Base-by-base conservation (phyloP, 768 basidiomycete species). In the Royoungia palumana region DNA sequence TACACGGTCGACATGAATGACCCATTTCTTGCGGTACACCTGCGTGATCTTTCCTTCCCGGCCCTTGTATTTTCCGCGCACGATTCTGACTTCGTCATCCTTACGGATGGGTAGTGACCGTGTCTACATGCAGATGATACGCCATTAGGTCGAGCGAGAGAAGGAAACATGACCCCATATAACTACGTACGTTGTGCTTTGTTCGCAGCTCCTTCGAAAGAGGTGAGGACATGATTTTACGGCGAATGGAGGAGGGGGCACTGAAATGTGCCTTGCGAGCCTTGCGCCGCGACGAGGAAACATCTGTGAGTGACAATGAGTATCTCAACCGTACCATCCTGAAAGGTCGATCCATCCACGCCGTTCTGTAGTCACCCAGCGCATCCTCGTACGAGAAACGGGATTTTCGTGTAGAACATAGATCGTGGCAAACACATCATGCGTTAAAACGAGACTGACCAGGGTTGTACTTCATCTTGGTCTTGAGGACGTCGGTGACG, bases 1-100 rank as follows among this genome's bases (percentile, higher is more conserved):
- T 47, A 99, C 93, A 68, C 95, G 91, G 74, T 99, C 95, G 67
- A 99, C 89, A 74, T 97, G 87, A 71, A 99, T 88, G 47, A 97
- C 91, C 89, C 91, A 98, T 73, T 95, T 94, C 85, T 95, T 95
- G 71, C 94, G 89, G 81, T 94, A 95, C 57, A 97, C 94, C 74
- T 94, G 87, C 51, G 90, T 91, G 55, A 99, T 85, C 77, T 97
- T 97, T 65, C 95, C 95, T 79, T 99, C 95, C 67, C 94, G 83
- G 44, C 96, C 95, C 80, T 96, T 96, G 83, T 96, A 94, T 72
- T 95, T 94, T 48, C 95, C 95, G 57, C 95, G 82, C 52, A 97
- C 90, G 62, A 99, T 93, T 66, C 87, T 78, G 57, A 98, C 95
- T 75, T 98, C 95, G 70, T 99, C 95, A 62, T 97, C 95, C 72